phyloP scores from a whole-genome alignment of 345 rosid species.

The Citrus mangshanensis region DNA sequence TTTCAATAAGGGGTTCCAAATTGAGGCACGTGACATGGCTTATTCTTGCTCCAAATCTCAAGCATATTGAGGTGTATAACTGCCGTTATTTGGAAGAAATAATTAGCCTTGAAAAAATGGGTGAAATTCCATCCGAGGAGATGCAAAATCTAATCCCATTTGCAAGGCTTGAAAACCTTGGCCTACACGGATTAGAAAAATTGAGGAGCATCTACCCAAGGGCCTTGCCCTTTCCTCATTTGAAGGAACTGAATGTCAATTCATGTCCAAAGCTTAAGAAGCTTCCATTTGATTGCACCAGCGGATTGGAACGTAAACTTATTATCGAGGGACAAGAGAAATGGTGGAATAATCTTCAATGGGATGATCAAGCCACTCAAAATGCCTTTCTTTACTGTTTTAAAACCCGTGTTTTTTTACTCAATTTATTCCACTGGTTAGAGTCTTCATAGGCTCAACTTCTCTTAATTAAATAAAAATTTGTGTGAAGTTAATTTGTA shows the following conservation, averaged over 20 bases:
- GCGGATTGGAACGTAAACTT: too few species aligned
- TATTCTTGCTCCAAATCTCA: constrained; percentile 18
- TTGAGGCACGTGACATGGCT: constrained; percentile 20
- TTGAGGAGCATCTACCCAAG: neutral
- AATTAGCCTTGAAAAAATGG: neutral
- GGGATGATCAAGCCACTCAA: neutral
- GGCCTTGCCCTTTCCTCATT: neutral
- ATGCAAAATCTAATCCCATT: neutral
- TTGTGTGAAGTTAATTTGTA: too few species aligned
- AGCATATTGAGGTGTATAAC: fast-evolving
- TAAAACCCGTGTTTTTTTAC: neutral
- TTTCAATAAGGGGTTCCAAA: neutral
- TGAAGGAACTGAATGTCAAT: neutral
- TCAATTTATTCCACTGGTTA: too few species aligned
- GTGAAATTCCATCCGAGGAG: too few species aligned
- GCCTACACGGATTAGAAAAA: fast-evolving
- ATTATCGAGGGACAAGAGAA: too few species aligned
- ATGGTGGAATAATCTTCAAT: neutral
- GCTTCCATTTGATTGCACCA: too few species aligned
- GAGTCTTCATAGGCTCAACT: too few species aligned
- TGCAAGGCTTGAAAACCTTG: neutral
- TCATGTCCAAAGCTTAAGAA: too few species aligned
- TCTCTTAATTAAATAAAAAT: too few species aligned
- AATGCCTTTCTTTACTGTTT: neutral
- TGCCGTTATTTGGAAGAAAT: neutral